These are phyloP conservation scores for Calocybe indica DNA, from an alignment of 768 basidiomycete species.

Conservation along the genomic window DNA sequence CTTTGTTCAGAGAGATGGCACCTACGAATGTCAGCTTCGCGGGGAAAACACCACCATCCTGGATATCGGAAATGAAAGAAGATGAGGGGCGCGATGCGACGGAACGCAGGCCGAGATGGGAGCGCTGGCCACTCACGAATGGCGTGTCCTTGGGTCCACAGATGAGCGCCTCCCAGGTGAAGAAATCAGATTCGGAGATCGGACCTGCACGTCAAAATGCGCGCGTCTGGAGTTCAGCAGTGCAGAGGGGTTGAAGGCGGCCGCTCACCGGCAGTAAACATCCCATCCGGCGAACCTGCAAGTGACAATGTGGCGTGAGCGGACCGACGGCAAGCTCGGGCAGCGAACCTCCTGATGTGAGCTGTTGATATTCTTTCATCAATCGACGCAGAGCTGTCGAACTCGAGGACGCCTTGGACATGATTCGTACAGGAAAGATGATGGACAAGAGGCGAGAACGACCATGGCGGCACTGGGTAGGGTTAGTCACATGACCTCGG, in stretches of 20 bases:
- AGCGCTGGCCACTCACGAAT: conserved; percentile 51
- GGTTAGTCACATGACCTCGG: conserved; percentile 3
- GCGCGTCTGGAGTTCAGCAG: not conserved
- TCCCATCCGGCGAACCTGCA: conserved; percentile 82
- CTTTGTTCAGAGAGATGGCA: conserved; percentile 9
- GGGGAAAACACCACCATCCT: conserved; percentile 95
- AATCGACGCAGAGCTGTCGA: conserved; percentile 78
- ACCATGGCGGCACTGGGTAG: conserved; percentile 6
- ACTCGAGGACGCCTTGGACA: conserved; percentile 40
- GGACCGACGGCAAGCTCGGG: conserved; percentile 3
- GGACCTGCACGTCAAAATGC: conserved; percentile 48
- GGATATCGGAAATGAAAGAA: conserved; percentile 2
- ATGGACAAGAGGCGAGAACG: conserved; percentile 4
- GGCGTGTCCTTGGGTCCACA: conserved; percentile 93
- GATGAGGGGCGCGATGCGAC: not conserved
- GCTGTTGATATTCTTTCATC: conserved; percentile 91
- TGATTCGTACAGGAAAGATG: too few relatives aligned
- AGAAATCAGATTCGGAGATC: conserved; percentile 88
- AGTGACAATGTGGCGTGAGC: conserved; percentile 5
- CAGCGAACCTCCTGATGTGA: conserved; percentile 65
- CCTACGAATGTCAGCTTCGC: conserved; percentile 90
- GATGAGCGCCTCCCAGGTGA: conserved; percentile 94
- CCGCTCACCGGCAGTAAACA: conserved; percentile 83
- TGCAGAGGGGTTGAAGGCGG: not conserved
- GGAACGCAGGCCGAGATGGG: not conserved